Percentiles rank a stretch among this genome's conserved stretches.
These are phyloP conservation scores for Laguncularia racemosa DNA, from an alignment of 345 rosid species.

Conservation along the genomic window DNA sequence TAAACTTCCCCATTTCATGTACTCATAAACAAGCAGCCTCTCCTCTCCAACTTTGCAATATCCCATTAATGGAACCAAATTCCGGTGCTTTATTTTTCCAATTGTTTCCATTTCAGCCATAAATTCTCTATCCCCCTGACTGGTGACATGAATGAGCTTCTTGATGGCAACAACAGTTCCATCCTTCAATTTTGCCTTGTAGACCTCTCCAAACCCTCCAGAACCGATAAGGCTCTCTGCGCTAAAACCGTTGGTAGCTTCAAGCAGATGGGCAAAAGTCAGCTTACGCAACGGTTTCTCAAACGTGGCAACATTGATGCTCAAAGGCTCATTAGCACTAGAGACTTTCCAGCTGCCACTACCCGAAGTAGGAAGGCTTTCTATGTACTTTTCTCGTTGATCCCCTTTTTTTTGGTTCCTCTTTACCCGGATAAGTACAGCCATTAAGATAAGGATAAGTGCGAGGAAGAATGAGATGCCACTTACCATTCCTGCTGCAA, in stretches of 20 bases:
- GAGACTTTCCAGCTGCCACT: constrained; percentile 91
- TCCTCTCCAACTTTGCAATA: constrained; percentile 96
- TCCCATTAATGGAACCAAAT: constrained; percentile 84
- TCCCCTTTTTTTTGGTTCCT: constrained; percentile 50
- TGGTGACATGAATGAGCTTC: constrained; percentile 76
- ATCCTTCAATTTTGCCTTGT: constrained; percentile 78
- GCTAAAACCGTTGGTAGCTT: constrained; percentile 96
- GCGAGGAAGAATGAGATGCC: constrained; percentile 62
- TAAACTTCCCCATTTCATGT: constrained; percentile 97
- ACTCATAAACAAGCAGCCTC: constrained; percentile 93
- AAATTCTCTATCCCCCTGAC: constrained; percentile 96
- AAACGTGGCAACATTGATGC: constrained; percentile 94
- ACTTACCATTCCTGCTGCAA: constrained; percentile 54
- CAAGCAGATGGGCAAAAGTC: constrained; percentile 83
- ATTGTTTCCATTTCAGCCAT: constrained; percentile 99
- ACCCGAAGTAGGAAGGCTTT: constrained; percentile 84
- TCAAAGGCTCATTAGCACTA: constrained; percentile 81
- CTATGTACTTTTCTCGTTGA: constrained; percentile 67
- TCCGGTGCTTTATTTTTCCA: constrained; percentile 93
- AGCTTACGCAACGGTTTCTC: constrained; percentile 90
- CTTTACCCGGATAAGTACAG: constrained; percentile 59
- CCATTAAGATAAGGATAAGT: constrained; percentile 48
- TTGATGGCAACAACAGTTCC: constrained; percentile 82
- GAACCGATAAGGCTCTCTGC: constrained; percentile 80
- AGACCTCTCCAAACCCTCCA: constrained; percentile 98